phyloP scores from a whole-genome alignment of 2,329 filamentous ascomycete genomes.

The Helminthosporium solani region DNA sequence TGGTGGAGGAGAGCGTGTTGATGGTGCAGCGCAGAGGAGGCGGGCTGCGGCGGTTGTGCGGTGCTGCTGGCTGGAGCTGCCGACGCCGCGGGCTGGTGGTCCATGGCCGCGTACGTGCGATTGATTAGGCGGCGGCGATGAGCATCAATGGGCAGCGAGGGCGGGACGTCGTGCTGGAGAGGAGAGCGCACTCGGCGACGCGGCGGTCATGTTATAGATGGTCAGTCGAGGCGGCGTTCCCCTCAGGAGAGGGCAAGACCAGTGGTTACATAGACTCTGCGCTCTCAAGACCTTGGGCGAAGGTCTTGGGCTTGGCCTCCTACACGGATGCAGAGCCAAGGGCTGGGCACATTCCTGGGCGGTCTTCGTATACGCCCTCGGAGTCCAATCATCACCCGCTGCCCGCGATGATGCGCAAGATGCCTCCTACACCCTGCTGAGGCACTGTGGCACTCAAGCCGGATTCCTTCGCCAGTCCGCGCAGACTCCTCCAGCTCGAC shows the following conservation, averaged over 20 bases:
- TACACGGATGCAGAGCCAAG: constrained; percentile 21
- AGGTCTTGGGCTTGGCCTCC: constrained; percentile 34
- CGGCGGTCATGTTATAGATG: constrained; percentile 41
- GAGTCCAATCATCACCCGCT: background rate
- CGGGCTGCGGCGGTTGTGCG: constrained; percentile 13
- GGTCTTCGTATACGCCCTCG: constrained; percentile 5
- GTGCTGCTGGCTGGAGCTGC: constrained; percentile 24
- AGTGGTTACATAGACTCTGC: constrained; percentile 33
- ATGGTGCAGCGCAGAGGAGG: no score
- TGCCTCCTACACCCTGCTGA: constrained; percentile 12
- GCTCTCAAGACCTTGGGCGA: constrained; percentile 35
- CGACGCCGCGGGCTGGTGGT: constrained; percentile 33
- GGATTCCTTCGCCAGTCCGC: no score
- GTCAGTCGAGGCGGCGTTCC: constrained; percentile 17
- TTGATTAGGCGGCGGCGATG: constrained; percentile 26
- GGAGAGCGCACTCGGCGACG: constrained; percentile 22
- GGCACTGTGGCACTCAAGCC: no score
- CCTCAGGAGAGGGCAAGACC: constrained; percentile 36
- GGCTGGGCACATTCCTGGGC: constrained; percentile 29
- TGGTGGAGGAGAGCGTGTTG: constrained; percentile 11
- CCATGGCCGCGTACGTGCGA: constrained; percentile 27
- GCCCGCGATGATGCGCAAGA: background rate
- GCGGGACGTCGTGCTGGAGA: constrained; percentile 10
- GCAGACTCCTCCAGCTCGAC: no score
- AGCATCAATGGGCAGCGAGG: constrained; percentile 24